Conservation (phyloP, 805 yeast species). For the Wickerhamiella parazyma region DNA sequence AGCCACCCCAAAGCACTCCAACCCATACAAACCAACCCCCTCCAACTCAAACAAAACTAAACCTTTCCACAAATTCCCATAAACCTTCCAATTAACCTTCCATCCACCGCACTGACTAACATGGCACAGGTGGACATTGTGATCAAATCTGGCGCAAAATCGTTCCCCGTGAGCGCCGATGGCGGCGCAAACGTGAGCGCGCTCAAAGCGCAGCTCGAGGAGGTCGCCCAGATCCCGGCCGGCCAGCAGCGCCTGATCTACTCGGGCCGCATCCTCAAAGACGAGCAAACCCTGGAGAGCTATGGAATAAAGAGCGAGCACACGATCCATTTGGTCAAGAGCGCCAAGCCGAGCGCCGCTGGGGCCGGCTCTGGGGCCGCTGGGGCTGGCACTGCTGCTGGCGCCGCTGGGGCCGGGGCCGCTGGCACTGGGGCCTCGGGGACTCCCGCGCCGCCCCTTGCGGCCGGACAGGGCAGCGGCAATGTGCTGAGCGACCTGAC, state of each 20-base stretch:
- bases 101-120: neutral
- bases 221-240: slow-evolving; percentile 50
- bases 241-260: slow-evolving; percentile 81
- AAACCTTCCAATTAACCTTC: no score
- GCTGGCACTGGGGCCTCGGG: no score
- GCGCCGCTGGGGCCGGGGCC: no score
- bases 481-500: slow-evolving; percentile 87
- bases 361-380: slow-evolving; percentile 17
- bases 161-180: slow-evolving; percentile 50
- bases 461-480: slow-evolving; percentile 79
- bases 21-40: no score
- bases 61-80: no score
- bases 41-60: no score
- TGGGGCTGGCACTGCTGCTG: slow-evolving; percentile 13
- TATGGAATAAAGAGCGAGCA: slow-evolving; percentile 80
- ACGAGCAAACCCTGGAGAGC: slow-evolving; percentile 53
- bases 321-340: slow-evolving; percentile 78
- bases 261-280: slow-evolving; percentile 88
- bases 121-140: slow-evolving; percentile 11
- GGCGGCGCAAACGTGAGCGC: slow-evolving; percentile 45
- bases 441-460: slow-evolving; percentile 45
- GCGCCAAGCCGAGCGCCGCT: slow-evolving; percentile 35
- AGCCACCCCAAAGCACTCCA: no score
- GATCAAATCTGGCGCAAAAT: slow-evolving; percentile 53
- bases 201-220: slow-evolving; percentile 52